Evolutionary conservation across 163 green algal species (phyloP).

Genomic region (Prototheca wickerhamii): DNA sequence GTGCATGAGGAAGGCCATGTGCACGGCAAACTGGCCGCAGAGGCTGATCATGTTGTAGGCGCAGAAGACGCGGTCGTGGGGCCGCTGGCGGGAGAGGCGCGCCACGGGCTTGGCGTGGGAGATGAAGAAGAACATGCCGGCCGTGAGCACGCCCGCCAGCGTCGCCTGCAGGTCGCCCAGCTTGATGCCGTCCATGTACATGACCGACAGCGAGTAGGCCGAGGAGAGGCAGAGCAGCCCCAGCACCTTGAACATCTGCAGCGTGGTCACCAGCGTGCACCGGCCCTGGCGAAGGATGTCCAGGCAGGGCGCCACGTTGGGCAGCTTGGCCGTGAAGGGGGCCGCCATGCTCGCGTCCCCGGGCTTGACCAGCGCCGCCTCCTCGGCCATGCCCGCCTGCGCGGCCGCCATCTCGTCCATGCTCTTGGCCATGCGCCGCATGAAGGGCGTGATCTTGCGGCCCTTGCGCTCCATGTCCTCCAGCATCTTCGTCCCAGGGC

Average conservation of each 20-base stretch:
- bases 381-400: constrained; percentile 17
- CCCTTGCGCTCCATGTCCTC: constrained; percentile 45
- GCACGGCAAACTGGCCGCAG: constrained; percentile 83
- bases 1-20: constrained; percentile 73
- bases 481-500: constrained; percentile 51
- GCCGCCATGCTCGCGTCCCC: constrained; percentile 84
- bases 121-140: constrained; percentile 94
- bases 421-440: constrained; percentile 62
- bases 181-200: constrained; percentile 95
- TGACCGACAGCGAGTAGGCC: constrained; percentile 89
- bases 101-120: constrained; percentile 77
- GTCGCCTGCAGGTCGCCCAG: constrained; percentile 92
- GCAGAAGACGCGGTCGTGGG: constrained; percentile 88
- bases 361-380: constrained; percentile 55
- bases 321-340: constrained; percentile 82
- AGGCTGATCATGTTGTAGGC: constrained; percentile 85
- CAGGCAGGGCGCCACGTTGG: constrained; percentile 61
- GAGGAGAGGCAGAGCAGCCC: constrained; percentile 88
- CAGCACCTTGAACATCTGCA: constrained; percentile 99
- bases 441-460: constrained; percentile 39
- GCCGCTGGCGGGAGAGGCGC: constrained; percentile 64
- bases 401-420: constrained; percentile 65
- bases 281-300: constrained; percentile 79
- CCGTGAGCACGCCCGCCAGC: constrained; percentile 70
- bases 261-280: constrained; percentile 59